Base-by-base conservation (phyloP, 2,329 filamentous ascomycete species). In the Sporothrix sp. region DNA sequence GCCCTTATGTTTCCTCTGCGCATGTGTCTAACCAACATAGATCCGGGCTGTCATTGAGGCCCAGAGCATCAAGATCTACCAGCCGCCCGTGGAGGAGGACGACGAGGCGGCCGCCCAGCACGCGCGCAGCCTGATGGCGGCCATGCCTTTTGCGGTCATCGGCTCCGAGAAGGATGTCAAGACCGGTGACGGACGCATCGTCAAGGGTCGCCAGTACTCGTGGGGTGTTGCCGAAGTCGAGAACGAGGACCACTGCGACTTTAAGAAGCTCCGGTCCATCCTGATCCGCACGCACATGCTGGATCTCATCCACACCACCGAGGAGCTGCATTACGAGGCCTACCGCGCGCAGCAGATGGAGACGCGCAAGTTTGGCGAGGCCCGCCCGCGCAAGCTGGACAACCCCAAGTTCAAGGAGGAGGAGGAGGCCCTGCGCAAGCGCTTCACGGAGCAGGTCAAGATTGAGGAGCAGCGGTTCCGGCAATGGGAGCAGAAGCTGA, bases 391-490 rank as follows among this genome's bases (percentile, higher is more conserved):
- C 71, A 98, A 98, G 81, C 78, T 98, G 62, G 93, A 98, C 75
- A 98, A 98, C 78, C 93, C 93, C 73, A 98, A 98, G 78, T 98
- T 97, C 81, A 98, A 98, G 82, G 93, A 98, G 70, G 93, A 98
- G 72, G 93, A 98, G 68, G 93, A 98, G 78, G 87, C 87, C 56
- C 82, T 98, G 59, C 84, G 93, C 73, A 98, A 98, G 83, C 83
- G 94, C 62, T 98, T 98, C 74, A 98, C 93, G 61, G 93, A 98
- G 76, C 93, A 98, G 71, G 93, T 98, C 76, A 98, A 98, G 87
- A 87, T 98, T 65, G 94, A 98, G 77, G 93, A 98, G 75, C 89
- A 95, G 75, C 84, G 93, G 59, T 98, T 98, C 84, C 83, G 94
- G 71, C 86, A 95, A 73, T 98, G 93, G 93, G 93, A 98, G 76